Percentiles rank a stretch among this genome's conserved stretches.
These are phyloP conservation scores for Fraxinus sp. DNA, from an alignment of 305 asterid genomes.

Conservation along the genomic window DNA sequence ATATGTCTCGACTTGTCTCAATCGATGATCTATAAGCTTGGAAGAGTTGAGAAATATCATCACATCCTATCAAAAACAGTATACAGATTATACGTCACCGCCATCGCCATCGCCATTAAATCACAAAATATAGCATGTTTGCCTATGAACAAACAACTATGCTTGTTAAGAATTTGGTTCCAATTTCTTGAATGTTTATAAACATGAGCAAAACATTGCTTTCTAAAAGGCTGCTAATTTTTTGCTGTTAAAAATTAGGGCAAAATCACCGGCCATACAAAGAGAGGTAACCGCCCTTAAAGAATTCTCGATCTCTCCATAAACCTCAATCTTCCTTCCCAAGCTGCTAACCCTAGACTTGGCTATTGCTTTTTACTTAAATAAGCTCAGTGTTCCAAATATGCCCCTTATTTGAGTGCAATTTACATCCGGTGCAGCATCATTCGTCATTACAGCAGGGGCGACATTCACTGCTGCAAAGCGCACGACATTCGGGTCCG, in stretches of 20 bases:
- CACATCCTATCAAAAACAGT: not conserved
- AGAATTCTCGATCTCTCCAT: not conserved
- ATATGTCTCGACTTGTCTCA: not conserved
- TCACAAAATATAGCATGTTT: too few relatives aligned
- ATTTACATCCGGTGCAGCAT: too few relatives aligned
- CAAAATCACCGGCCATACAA: not conserved
- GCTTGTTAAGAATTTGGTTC: too few relatives aligned
- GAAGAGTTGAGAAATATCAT: not conserved
- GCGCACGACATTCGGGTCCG: too few relatives aligned
- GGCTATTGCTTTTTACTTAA: not conserved
- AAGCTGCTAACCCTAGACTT: not conserved
- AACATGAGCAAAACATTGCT: not conserved
- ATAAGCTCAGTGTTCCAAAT: not conserved
- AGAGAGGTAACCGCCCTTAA: not conserved
- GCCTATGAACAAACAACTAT: too few relatives aligned
- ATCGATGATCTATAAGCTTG: not conserved
- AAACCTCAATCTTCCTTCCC: not conserved
- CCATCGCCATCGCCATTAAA: not conserved
- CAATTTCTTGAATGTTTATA: too few relatives aligned
- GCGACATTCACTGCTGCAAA: too few relatives aligned
- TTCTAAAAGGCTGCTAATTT: conserved; percentile 58
- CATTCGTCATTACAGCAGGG: too few relatives aligned
- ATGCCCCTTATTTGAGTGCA: not conserved
- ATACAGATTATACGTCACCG: not conserved
- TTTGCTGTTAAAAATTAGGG: not conserved